phyloP scores from a whole-genome alignment of 176 grass and related monocot species.

The Dactylis glomerata region DNA sequence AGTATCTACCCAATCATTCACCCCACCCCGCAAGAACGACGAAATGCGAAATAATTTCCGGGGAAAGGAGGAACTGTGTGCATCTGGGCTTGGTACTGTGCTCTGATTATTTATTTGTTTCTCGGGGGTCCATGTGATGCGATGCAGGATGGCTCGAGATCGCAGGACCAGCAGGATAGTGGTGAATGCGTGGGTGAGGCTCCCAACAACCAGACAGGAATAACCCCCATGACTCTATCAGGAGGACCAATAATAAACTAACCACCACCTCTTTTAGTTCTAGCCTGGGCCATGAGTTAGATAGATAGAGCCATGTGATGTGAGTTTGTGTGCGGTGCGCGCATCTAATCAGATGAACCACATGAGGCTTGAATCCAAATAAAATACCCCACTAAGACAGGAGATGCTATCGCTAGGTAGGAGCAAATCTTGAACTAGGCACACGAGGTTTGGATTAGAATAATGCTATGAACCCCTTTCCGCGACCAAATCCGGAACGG shows the following conservation, averaged over 20 bases:
- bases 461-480: not conserved
- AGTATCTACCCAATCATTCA: not conserved
- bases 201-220: conserved; percentile 55
- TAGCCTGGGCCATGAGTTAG: not conserved
- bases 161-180: not conserved
- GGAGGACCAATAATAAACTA: conserved; percentile 40
- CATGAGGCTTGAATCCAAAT: not conserved
- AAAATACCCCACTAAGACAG: not conserved
- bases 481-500: not conserved
- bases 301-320: not conserved
- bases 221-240: conserved; percentile 4
- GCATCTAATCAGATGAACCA: conserved; percentile 14
- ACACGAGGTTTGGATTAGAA: conserved; percentile 33
- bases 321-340: not conserved
- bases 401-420: not conserved
- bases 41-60: not conserved
- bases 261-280: not conserved
- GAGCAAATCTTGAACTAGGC: conserved; percentile 29
- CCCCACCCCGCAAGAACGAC: not conserved
- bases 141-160: conserved; percentile 9
- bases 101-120: conserved; percentile 8
- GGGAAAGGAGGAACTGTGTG: not conserved
- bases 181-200: conserved; percentile 36
- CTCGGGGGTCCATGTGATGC: not conserved
- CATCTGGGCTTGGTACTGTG: too few relatives aligned